Base-by-base conservation (phyloP, 257 asterid genomes). In the Linderniella brevidens region DNA sequence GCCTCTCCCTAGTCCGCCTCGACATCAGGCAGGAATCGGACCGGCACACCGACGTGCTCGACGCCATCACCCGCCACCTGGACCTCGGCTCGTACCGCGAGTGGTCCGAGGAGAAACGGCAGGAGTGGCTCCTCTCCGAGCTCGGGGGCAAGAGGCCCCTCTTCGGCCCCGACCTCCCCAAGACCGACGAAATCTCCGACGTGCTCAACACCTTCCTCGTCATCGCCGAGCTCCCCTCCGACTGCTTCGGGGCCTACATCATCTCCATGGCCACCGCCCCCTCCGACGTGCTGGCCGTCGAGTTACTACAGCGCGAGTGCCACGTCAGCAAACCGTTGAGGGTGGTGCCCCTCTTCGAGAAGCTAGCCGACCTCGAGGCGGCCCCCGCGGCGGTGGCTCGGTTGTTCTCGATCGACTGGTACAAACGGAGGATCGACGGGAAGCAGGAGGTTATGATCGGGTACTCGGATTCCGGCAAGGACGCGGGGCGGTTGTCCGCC, bases 381-480 rank as follows among this genome's bases (percentile, higher is more conserved):
- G 84, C 90, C 7, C 81, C 90, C 1, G 78, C 85, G 9, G 77
- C 90, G 0, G 65, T 78, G 5, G 67, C 85, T 0, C 78, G 81
- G 2, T 78, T 75, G 20, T 78, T 78, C 74, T 67, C 81, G 0
- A 72, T 78, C 2, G 78, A 78, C 0, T 78, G 90, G 90, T 78
- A 78, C 62, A 64, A 64, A 41, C 47, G 58, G 41, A 55, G 74
- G 15, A 78, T 78, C 53, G 52, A 75, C 5, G 81, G 79, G 8
- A 78, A 69, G 63, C 90, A 78, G 43, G 90, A 78, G 44, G 90
- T 78, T 43, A 78, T 75, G 90, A 72, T 78, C 14, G 90, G 85
- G 41, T 78, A 78, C 76, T 78, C 90, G 0, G 90, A 78, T 52
- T 78, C 90, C 0, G 90, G 85, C 18, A 78, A 78, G 53, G 90